These are phyloP conservation scores for Emmonsia crescens DNA, from an alignment of 2,329 filamentous ascomycete species.

Conservation along the genomic window DNA sequence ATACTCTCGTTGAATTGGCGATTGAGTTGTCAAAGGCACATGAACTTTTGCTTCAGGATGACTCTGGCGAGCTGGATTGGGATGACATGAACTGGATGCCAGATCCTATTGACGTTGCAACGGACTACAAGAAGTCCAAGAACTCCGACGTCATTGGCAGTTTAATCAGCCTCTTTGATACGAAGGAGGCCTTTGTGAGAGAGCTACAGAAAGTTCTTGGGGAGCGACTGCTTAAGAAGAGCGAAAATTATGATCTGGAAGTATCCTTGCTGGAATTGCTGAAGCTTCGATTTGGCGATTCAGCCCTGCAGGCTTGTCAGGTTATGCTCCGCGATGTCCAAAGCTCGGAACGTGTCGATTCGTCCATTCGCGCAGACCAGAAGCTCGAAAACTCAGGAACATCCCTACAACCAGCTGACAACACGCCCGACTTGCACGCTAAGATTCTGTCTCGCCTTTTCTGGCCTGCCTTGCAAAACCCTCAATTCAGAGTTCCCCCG, in stretches of 20 bases:
- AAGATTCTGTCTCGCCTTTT: constrained; percentile 87
- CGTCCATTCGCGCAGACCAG: constrained; percentile 48
- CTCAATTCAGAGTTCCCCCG: constrained; percentile 36
- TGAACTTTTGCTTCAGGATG: constrained; percentile 33
- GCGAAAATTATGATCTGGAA: constrained; percentile 64
- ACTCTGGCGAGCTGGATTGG: constrained; percentile 68
- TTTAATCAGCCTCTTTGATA: constrained; percentile 76
- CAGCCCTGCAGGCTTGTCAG: constrained; percentile 79
- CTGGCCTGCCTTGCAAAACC: constrained; percentile 70
- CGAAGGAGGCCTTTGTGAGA: constrained; percentile 84
- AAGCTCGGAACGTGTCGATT: constrained; percentile 67
- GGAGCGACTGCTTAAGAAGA: constrained; percentile 59
- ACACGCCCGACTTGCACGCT: constrained; percentile 50
- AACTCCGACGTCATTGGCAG: constrained; percentile 87
- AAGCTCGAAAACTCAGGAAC: constrained; percentile 24
- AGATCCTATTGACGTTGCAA: constrained; percentile 82
- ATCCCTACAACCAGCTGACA: constrained; percentile 20
- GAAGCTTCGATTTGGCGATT: constrained; percentile 79
- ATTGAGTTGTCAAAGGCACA: constrained; percentile 39
- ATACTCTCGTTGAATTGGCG: constrained; percentile 43
- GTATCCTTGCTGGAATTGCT: constrained; percentile 74
- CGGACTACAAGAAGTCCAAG: constrained; percentile 81
- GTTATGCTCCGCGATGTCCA: constrained; percentile 94
- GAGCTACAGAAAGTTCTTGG: constrained; percentile 86
- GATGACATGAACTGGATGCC: constrained; percentile 89